These are phyloP conservation scores for Cordyceps javanica DNA, from an alignment of 2,329 filamentous ascomycete genomes.

Conservation along the genomic window DNA sequence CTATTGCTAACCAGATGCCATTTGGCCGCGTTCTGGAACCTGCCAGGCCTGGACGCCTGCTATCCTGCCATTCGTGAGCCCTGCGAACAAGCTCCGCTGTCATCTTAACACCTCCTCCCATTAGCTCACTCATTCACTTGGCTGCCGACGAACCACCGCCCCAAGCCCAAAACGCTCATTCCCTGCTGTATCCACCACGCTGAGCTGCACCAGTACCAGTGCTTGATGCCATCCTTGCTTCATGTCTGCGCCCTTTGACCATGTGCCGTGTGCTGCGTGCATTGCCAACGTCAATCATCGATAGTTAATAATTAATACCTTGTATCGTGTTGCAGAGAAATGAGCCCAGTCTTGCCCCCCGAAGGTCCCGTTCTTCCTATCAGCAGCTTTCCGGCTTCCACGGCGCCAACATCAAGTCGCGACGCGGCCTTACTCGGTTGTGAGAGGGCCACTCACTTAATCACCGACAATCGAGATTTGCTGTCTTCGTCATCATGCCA, in stretches of 20 bases:
- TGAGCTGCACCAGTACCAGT: background rate
- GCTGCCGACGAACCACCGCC: background rate
- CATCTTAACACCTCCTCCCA: background rate
- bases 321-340: background rate
- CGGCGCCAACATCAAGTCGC: too few species aligned
- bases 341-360: background rate
- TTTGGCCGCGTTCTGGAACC: conserved; percentile 1
- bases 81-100: background rate
- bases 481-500: background rate
- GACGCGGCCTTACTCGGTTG: background rate
- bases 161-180: background rate
- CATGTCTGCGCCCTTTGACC: background rate
- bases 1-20: background rate
- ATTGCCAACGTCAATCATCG: background rate
- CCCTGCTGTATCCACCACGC: background rate
- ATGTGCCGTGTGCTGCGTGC: background rate
- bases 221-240: background rate
- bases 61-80: background rate
- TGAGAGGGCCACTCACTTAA: background rate
- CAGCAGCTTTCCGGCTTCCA: background rate
- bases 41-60: background rate
- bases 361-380: background rate
- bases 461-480: conserved; percentile 5
- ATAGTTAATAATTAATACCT: background rate
- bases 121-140: background rate